These are phyloP conservation scores for Aristolochia contorta DNA, from an alignment of 164 flowering plant species.

Conservation along the genomic window DNA sequence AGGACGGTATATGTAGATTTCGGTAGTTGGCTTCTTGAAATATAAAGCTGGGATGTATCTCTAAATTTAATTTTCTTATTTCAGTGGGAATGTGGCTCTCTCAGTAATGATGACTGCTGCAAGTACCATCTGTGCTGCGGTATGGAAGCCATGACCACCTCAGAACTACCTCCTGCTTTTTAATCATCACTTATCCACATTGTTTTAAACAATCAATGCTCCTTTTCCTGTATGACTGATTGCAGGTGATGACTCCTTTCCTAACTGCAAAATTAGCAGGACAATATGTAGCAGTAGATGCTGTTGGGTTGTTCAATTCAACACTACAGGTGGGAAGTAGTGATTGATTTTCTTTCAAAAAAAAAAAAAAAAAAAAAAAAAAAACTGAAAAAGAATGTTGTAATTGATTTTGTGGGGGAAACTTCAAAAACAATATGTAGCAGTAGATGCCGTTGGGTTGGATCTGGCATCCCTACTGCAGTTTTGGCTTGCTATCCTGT, in stretches of 20 bases:
- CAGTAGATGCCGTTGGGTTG: no score
- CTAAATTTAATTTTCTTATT: conserved; percentile 15
- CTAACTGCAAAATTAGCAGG: conserved; percentile 90
- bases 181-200: background rate
- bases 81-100: conserved; percentile 94
- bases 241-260: conserved; percentile 82
- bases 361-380: no score
- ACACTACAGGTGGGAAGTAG: conserved; percentile 53
- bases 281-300: conserved; percentile 86
- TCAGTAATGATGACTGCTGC: conserved; percentile 95
- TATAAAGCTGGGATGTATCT: background rate
- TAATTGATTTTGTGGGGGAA: no score
- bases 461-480: no score
- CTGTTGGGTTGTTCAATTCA: conserved; percentile 57
- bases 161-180: background rate
- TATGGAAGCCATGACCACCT: conserved; percentile 19
- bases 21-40: background rate
- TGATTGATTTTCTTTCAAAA: no score
- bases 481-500: no score
- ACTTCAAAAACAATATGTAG: no score
- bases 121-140: conserved; percentile 83
- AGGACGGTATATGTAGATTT: conserved; percentile 49
- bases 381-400: no score
- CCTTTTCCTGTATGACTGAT: conserved; percentile 2
- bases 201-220: background rate